Evolutionary conservation across 805 yeast genomes (phyloP), one percentile per base, ranked within the genome.

Genomic region (Jamesozyma lodderae): DNA sequence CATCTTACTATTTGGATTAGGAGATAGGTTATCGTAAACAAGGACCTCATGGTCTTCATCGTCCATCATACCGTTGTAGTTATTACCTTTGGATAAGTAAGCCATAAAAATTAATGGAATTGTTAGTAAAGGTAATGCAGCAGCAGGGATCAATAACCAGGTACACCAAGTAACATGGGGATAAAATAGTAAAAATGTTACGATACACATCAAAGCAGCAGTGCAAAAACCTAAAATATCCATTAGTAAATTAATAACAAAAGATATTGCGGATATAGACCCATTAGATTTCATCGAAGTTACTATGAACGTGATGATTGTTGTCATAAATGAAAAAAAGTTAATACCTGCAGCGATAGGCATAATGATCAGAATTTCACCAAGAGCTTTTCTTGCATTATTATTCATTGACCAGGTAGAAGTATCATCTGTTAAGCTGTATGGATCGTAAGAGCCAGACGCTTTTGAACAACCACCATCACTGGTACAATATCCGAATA

Each of bases 131-230:
- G 69, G 68, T 38, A 77, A 59, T 0, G 68, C 79, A 10, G 83
- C 80, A 4, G 84, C 71, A 1, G 81, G 86, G 21, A 81, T 69
- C 50, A 79, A 64, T 24, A 79, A 54, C 88, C 90, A 82, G 7
- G 79, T 68, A n/a, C 77, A 68, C 88, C 88, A 82, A 6, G 68
- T 60, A 14, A 79, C 67, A 43, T 77, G 64, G 7, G 92, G 92
- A 48, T 67, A 71, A 55, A 79, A 82, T 13, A 75, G 61, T 35
- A 83, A 49, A 27, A 81, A 67, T 0, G 66, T 64, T 21, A 77
- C 69, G 9, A 82, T 59, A 38, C 81, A 73, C 18, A 71, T 60
- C 29, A 81, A 45, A 1, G 79, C 69, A 8, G 84, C 61, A 9
- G 71, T 65, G 13, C 76, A 43, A 53, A 80, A 77, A 0, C 78